A percentile compares a stretch with the other conserved stretches of the same genome.
These are phyloP conservation scores for Sherardia arvensis DNA, from an alignment of 257 asterid species.

Conservation along the genomic window DNA sequence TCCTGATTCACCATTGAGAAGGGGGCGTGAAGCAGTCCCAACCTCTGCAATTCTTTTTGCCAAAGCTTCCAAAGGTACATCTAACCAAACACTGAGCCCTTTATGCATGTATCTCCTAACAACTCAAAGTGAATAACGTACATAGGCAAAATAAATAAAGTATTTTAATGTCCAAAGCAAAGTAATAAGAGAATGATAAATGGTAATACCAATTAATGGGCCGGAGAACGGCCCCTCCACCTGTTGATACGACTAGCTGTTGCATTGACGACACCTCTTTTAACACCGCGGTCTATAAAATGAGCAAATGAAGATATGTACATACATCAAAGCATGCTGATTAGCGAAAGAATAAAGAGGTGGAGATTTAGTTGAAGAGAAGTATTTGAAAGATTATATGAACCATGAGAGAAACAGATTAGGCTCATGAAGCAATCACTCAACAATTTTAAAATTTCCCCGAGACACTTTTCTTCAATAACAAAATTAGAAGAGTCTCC, in stretches of 20 bases:
- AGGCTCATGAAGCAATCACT: background rate
- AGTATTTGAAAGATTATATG: background rate
- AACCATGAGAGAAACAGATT: background rate
- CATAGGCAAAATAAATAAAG: constrained; percentile 5
- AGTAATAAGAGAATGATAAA: background rate
- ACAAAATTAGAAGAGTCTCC: background rate
- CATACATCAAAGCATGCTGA: background rate
- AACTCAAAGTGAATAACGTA: constrained; percentile 13
- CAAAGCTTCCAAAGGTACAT: constrained; percentile 86
- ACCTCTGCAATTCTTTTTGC: constrained; percentile 66
- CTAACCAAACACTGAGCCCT: constrained; percentile 85
- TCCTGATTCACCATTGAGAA: constrained; percentile 57
- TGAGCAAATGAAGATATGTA: background rate
- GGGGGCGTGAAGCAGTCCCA: constrained; percentile 80
- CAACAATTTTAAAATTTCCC: background rate
- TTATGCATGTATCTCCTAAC: constrained; percentile 76
- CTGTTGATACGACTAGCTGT: constrained; percentile 73
- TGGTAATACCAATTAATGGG: constrained; percentile 72
- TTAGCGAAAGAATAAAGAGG: background rate
- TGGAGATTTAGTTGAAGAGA: background rate
- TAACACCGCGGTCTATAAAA: constrained; percentile 58
- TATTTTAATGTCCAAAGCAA: background rate
- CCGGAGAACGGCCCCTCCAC: constrained; percentile 94
- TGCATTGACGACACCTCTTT: constrained; percentile 60
- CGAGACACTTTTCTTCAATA: background rate